Evolutionary conservation across 805 yeast species (phyloP).

Genomic region (Zygosaccharomyces pseudorouxii): DNA sequence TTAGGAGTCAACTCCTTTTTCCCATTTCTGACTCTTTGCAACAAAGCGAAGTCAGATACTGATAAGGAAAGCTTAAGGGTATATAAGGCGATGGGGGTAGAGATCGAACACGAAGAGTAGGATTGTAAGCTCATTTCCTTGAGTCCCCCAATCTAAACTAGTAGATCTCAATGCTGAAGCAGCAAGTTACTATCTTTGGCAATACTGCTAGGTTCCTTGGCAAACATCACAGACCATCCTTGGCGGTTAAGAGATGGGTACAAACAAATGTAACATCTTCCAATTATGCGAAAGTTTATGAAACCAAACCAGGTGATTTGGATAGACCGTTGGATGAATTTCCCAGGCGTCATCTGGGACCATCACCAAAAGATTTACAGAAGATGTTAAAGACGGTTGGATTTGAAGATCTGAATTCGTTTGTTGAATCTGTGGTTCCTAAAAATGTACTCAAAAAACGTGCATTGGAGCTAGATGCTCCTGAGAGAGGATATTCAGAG

Average conservation of each 20-base stretch:
- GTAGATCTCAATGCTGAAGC: background rate
- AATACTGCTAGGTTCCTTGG: background rate
- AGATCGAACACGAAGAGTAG: background rate
- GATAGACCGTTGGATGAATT: constrained; percentile 65
- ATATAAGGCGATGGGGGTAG: constrained; percentile 1
- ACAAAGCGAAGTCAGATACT: background rate
- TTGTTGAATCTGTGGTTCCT: constrained; percentile 73
- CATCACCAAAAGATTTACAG: constrained; percentile 56
- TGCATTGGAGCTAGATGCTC: constrained; percentile 55
- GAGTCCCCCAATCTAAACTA: background rate
- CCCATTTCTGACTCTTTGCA: background rate
- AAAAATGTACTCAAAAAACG: constrained; percentile 66
- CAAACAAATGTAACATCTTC: constrained; percentile 50
- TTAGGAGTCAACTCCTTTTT: background rate
- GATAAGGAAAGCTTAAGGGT: constrained; percentile 4
- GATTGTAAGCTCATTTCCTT: background rate
- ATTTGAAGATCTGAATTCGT: constrained; percentile 60
- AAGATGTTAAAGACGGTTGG: constrained; percentile 66
- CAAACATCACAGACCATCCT: background rate
- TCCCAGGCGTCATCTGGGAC: constrained; percentile 87
- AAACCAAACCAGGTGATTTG: constrained; percentile 31
- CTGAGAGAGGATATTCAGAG: constrained; percentile 74
- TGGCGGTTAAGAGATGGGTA: background rate
- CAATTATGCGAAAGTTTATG: constrained; percentile 45
- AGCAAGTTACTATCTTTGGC: background rate